Evolutionary conservation across 345 rosid species (phyloP).

Genomic region (Citrus glauca): DNA sequence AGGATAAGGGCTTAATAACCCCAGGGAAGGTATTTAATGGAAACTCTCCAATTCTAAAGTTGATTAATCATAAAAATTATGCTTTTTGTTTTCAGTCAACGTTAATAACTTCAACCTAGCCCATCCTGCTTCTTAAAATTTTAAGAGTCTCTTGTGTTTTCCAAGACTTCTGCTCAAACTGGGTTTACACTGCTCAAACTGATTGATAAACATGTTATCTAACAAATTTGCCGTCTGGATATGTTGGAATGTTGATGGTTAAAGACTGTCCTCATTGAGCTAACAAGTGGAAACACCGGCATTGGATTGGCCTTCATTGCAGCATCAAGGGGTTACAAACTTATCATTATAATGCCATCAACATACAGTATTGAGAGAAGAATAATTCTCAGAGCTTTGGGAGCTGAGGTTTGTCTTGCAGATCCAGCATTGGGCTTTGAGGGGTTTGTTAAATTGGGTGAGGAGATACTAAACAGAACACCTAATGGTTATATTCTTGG

Average conservation of each 20-base stretch:
- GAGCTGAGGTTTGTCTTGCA: slow-evolving; percentile 59
- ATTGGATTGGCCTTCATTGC: slow-evolving; percentile 69
- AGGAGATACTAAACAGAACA: slow-evolving; percentile 52
- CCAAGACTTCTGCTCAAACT: not conserved
- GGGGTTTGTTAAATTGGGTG: slow-evolving; percentile 38
- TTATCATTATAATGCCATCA: slow-evolving; percentile 56
- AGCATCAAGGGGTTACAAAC: slow-evolving; percentile 66
- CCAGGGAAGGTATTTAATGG: slow-evolving; percentile 47
- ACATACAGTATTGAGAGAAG: slow-evolving; percentile 58
- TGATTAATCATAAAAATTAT: not conserved
- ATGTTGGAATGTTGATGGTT: not conserved
- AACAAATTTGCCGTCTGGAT: not conserved
- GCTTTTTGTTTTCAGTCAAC: not conserved
- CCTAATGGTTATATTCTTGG: slow-evolving; percentile 44
- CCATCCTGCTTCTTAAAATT: not conserved
- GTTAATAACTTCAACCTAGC: not conserved
- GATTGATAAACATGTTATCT: not conserved
- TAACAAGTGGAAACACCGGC: slow-evolving; percentile 76
- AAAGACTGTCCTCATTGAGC: slow-evolving; percentile 51
- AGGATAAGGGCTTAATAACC: slow-evolving; percentile 55
- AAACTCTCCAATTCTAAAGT: not conserved
- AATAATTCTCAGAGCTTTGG: slow-evolving; percentile 58
- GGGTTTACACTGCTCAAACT: not conserved
- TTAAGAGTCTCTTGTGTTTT: not conserved
- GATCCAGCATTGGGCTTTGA: slow-evolving; percentile 42